Evolutionary conservation across 2,329 filamentous ascomycete species (phyloP), one percentile per base, ranked within the genome.

Genomic region (Fusarium praegraminearum): DNA sequence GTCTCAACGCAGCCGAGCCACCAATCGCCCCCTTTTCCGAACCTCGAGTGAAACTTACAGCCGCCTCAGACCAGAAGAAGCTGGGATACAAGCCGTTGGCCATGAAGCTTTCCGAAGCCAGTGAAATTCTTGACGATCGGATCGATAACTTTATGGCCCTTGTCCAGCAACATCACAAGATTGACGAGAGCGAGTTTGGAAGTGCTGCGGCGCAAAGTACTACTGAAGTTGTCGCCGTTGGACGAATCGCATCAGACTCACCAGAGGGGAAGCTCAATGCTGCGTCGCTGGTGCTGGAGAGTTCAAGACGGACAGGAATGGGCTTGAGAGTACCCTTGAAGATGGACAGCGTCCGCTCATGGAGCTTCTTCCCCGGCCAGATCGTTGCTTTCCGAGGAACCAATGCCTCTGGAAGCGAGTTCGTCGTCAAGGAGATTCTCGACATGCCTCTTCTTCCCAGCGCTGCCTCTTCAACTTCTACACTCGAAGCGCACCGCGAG

Each of bases 361-460:
- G 91, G 80, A 91, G 93, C 76, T 93, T 98, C 82, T 98, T 98
- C 77, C 96, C 95, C 0, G 96, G 96, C 8, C 94, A 98, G 77
- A 93, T 98, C 54, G 93, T 97, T 32, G 96, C 95, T 9, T 81
- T 98, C 30, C 87, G 87, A 65, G 96, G 96, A 10, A 93, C 90
- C 73, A 99, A 99, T 77, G 90, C 93, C 22, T 93, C 93, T 1
- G 95, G 95, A 0, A 87, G 90, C 38, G 91, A 92, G 73, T 98
- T 98, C 73, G 87, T 90, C 1, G 93, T 96, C 33, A 89, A 87
- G 35, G 90, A 98, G 75, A 81, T 96, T 5, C 84, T 98, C 9
- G 83, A 90, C 1, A 81, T 93, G 4, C 96, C 96, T 3, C 83
- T 93, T 5, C 85, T 97, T 16, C 89, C 90, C 5, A 89, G 86